Base-by-base conservation (phyloP, 495 filamentous ascomycete species). In the Bacidia gigantensis region DNA sequence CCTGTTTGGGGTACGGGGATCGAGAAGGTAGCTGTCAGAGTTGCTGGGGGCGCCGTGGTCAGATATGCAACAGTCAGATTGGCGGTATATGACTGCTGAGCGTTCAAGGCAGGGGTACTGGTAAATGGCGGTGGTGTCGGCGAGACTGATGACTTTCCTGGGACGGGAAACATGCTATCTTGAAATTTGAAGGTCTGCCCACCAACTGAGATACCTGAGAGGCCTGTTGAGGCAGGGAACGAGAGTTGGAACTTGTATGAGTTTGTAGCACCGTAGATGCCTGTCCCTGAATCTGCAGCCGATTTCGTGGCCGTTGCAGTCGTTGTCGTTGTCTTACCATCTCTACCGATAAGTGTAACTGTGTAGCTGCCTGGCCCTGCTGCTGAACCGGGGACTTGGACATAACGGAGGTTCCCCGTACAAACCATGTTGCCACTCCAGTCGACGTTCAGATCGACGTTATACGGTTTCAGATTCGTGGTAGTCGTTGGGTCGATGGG, bases 401-500 rank as follows among this genome's bases (percentile, higher is more conserved):
- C 44, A 22, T 60, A 57, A 11, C 58, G 38, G 20, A 60, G 35
- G 49, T 55, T 43, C 10, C 58, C 58, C 2, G 51, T 48, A 9
- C 58, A 40, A 47, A 46, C 41, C 55, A 60, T 60, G 22, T 45
- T 55, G 42, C 55, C 55, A 3, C 44, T 40, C 47, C 47, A 55
- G 22, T 65, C 55, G 5, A 58, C 29, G 11, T 23, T 51, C 18
- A 58, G 52, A n/a, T 54, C 32, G 18, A 58, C 40, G 2, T 25
- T 40, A 5, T 54, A 54, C 0, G 56, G 56, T n/a, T 46, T 54
- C 24, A 58, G 41, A 24, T 58, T 58, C 3, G 56, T 55, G 17
- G 3, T 58, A 3, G 56, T 14, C 2, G 56, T 51, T 1, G 80
- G 78, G 23, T 65, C 64, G 45, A 82, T 73, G 23, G 72, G 67